Evolutionary conservation across 805 yeast species (phyloP), one percentile per base, ranked within the genome.

Genomic region (Candida lessepsii): DNA sequence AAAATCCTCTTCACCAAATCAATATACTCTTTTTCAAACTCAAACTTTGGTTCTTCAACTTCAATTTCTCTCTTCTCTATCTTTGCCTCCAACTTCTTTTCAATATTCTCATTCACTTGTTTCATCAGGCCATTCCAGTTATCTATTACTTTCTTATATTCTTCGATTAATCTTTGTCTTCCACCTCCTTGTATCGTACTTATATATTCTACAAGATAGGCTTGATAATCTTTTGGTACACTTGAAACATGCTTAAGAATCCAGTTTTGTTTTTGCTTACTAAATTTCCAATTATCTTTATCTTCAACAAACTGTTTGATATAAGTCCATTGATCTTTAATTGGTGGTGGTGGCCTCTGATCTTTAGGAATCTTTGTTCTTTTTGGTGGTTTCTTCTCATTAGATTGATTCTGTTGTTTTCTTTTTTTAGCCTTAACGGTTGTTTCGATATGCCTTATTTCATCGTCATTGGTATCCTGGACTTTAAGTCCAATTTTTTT

Each of bases 181-280:
- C 88, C 76, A 0, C 85, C 86, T 2, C 95, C 95, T 57, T 82
- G 83, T 19, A 86, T 54, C 0, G 83, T 83, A 14, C 62, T 69
- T 14, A 84, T 55, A 51, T 86, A 86, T 5, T 53, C 55, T 10
- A 66, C 45, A 42, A 86, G 58, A 19, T 76, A 73, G 1, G 55
- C 60, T 37, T 74, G 78, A 53, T 83, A 85, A 8, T 67, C 62
- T 0, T 62, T 65, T 2, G 81, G 83, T 16, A 81, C 76, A 17
- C 50, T 46, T 36, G 63, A 70, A 23, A 83, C 60, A 56, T 86
- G 80, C 53, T 79, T 80, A 47, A 86, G 62, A 30, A 86, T 71
- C 95, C 95, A 86, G 55, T 86, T 86, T 60, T 86, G 95, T 48
- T 86, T 86, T 66, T 82, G 90, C 53, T 86, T 86, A 43, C 88